A percentile compares a stretch with the other conserved stretches of the same genome.
Evolutionary conservation across 1,284 basidiomycete species (phyloP).

Genomic region (Phlebopus sp.): DNA sequence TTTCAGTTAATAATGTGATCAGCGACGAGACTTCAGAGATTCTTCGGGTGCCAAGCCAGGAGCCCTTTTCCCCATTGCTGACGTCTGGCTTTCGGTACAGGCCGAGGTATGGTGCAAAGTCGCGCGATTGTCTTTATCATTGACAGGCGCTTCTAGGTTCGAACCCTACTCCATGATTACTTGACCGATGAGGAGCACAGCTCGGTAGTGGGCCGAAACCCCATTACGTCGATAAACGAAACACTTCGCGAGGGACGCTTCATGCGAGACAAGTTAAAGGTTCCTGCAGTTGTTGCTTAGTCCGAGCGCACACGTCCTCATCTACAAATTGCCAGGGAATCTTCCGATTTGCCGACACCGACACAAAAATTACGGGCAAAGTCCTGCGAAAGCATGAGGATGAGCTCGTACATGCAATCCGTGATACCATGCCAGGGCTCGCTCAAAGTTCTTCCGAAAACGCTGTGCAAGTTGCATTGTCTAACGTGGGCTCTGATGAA

Average conservation of each 20-base stretch:
- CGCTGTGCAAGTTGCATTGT: slow-evolving; percentile 58
- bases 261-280: slow-evolving; percentile 76
- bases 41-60: slow-evolving; percentile 72
- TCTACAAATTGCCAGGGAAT: slow-evolving; percentile 53
- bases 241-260: slow-evolving; percentile 84
- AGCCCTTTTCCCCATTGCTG: slow-evolving; percentile 75
- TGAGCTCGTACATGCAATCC: slow-evolving; percentile 79
- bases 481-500: slow-evolving; percentile 66
- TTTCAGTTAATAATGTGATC: slow-evolving; percentile 6
- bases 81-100: slow-evolving; percentile 92
- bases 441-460: slow-evolving; percentile 70
- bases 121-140: slow-evolving; percentile 3
- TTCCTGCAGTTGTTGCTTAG: slow-evolving; percentile 29
- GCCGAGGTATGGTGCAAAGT: slow-evolving; percentile 62
- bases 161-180: slow-evolving; percentile 87
- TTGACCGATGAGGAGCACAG: slow-evolving; percentile 86
- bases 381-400: slow-evolving; percentile 80
- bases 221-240: slow-evolving; percentile 92
- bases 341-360: slow-evolving; percentile 90
- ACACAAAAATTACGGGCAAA: slow-evolving; percentile 67
- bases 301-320: slow-evolving; percentile 7
- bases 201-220: slow-evolving; percentile 74
- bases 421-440: slow-evolving; percentile 91
- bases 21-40: slow-evolving; percentile 89
- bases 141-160: slow-evolving; percentile 53